These are phyloP conservation scores for Goffeauzyma gilvescens DNA, from an alignment of 768 basidiomycete species.

Conservation along the genomic window DNA sequence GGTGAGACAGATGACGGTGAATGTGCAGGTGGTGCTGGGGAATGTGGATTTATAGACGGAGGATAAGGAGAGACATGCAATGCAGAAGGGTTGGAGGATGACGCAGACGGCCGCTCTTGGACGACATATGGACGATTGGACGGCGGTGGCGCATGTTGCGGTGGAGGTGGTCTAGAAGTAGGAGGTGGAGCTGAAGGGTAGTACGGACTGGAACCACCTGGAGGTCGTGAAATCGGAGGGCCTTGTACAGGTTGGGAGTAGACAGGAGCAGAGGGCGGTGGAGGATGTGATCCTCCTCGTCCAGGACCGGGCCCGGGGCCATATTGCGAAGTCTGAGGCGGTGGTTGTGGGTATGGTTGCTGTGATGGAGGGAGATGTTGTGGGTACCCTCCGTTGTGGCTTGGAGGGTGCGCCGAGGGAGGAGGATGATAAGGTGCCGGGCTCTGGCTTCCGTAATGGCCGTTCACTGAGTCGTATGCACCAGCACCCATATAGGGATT, in stretches of 20 bases:
- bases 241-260: slow-evolving; percentile 8
- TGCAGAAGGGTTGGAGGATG: neutral
- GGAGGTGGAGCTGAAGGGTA: neutral
- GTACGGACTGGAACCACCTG: too few relatives aligned
- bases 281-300: too few relatives aligned
- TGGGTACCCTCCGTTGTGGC: too few relatives aligned
- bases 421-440: too few relatives aligned
- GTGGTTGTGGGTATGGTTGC: slow-evolving; percentile 14
- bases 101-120: slow-evolving; percentile 4
- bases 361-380: slow-evolving; percentile 6
- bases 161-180: slow-evolving; percentile 1
- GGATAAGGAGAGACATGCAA: too few relatives aligned
- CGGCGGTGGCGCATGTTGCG: slow-evolving; percentile 1
- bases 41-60: too few relatives aligned
- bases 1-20: too few relatives aligned
- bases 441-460: too few relatives aligned
- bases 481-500: too few relatives aligned
- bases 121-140: slow-evolving; percentile 4
- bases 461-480: too few relatives aligned
- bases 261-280: neutral
- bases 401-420: too few relatives aligned
- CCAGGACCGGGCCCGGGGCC: slow-evolving; percentile 2
- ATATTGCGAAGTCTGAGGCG: neutral
- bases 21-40: too few relatives aligned
- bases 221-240: slow-evolving; percentile 11